A percentile compares a stretch with the other conserved stretches of the same genome.
Conservation (phyloP, 192 early-diverging fungal species). For the Entrophospora sp. region DNA sequence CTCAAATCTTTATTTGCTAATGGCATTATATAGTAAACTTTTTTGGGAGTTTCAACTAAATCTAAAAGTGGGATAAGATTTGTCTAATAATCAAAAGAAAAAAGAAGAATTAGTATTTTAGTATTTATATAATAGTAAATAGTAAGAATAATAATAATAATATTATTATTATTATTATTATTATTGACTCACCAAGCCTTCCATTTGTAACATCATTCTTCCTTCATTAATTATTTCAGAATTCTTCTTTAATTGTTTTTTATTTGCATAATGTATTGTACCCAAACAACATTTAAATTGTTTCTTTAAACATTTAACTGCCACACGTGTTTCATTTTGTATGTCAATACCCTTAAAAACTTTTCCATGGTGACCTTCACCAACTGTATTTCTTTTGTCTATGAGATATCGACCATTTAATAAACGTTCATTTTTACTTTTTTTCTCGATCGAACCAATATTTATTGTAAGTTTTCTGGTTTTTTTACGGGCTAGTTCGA, state of each 20-base stretch:
- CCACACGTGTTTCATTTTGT: neutral
- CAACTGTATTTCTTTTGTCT: conserved; percentile 10
- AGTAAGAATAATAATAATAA: neutral
- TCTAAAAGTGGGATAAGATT: conserved; percentile 10
- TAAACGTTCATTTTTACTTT: neutral
- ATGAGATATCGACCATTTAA: conserved; percentile 7
- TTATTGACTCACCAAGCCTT: neutral
- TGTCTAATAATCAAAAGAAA: neutral
- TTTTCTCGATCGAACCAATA: conserved; percentile 4
- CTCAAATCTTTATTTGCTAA: conserved; percentile 13
- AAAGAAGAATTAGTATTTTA: neutral
- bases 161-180: neutral
- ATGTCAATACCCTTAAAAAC: conserved; percentile 12
- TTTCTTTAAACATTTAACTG: conserved; percentile 14
- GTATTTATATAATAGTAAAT: neutral
- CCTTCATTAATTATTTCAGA: conserved; percentile 14
- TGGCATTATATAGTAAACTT: conserved; percentile 17
- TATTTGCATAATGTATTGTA: neutral
- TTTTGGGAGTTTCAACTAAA: conserved; percentile 2
- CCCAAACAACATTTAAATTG: conserved; percentile 4
- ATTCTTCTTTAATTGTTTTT: conserved; percentile 14
- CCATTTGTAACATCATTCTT: conserved; percentile 9
- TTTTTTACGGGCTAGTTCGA: neutral
- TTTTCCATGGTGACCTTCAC: conserved; percentile 18
- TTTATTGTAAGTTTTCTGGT: neutral